A percentile compares a stretch with the other conserved stretches of the same genome.
phyloP scores from a whole-genome alignment of 1,284 basidiomycete species.

The Vanrija pseudolonga region DNA sequence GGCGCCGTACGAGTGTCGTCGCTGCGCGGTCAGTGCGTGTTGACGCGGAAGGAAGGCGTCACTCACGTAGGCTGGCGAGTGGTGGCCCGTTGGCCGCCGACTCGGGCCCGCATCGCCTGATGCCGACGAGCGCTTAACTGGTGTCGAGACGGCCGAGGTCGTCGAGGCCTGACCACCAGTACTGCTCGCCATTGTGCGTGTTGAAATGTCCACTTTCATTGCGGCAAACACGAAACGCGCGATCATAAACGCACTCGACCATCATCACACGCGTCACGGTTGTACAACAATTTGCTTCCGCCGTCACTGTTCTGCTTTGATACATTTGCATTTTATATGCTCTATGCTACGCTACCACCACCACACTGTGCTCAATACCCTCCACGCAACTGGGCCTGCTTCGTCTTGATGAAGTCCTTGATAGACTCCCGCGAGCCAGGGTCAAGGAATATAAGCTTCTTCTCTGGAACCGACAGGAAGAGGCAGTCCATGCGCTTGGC shows the following conservation, averaged over 20 bases:
- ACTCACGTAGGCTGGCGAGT: constrained; percentile 39
- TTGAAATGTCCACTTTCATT: too few species aligned
- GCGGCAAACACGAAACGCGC: too few species aligned
- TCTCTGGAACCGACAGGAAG: constrained; percentile 19
- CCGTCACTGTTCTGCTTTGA: too few species aligned
- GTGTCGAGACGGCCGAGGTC: constrained; percentile 11
- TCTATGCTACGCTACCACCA: too few species aligned
- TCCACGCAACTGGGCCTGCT: constrained; percentile 33
- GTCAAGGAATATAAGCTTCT: constrained; percentile 41
- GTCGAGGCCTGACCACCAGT: too few species aligned
- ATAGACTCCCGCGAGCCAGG: constrained; percentile 39
- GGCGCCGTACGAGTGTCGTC: constrained; percentile 50
- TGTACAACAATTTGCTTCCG: too few species aligned
- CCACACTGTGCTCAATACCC: not conserved
- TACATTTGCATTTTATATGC: too few species aligned
- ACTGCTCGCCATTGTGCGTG: too few species aligned
- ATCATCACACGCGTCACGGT: too few species aligned
- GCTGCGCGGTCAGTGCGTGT: constrained; percentile 24
- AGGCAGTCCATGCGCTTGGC: constrained; percentile 33
- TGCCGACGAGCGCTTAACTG: constrained; percentile 27
- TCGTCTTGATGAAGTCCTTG: constrained; percentile 38
- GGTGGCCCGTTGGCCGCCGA: constrained; percentile 25
- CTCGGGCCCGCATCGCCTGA: constrained; percentile 30
- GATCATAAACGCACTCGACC: too few species aligned
- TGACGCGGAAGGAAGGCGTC: not conserved